Conservation (phyloP, 2,329 filamentous ascomycete species). For the Aureobasidium lini region DNA sequence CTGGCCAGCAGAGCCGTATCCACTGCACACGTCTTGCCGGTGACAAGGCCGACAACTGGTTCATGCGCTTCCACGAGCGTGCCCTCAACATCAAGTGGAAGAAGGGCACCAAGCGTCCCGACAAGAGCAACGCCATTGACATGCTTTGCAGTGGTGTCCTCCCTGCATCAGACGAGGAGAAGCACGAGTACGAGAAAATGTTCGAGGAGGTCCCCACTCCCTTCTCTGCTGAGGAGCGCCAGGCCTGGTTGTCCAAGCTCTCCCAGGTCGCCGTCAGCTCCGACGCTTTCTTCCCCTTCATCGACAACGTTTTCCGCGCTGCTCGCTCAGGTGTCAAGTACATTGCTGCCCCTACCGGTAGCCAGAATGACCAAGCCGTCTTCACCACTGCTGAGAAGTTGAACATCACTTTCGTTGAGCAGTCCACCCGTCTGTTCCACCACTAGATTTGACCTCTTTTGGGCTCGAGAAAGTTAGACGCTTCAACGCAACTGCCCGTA, state of each 20-base stretch:
- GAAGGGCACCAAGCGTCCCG: slow-evolving; percentile 90
- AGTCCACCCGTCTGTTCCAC: slow-evolving; percentile 89
- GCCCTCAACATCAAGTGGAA: slow-evolving; percentile 90
- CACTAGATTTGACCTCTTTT: slow-evolving; percentile 47
- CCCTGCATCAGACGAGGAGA: slow-evolving; percentile 74
- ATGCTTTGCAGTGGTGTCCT: slow-evolving; percentile 86
- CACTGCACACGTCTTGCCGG: slow-evolving; percentile 96
- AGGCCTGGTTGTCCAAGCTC: slow-evolving; percentile 78
- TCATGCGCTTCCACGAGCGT: slow-evolving; percentile 93
- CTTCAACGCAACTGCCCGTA: neutral
- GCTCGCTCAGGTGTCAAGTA: slow-evolving; percentile 87
- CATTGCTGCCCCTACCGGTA: slow-evolving; percentile 86
- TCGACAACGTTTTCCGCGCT: slow-evolving; percentile 93
- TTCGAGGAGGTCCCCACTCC: slow-evolving; percentile 82
- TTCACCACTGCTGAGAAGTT: slow-evolving; percentile 88
- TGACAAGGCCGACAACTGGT: slow-evolving; percentile 99
- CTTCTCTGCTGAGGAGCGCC: slow-evolving; percentile 78
- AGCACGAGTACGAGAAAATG: slow-evolving; percentile 75
- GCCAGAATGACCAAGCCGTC: slow-evolving; percentile 73
- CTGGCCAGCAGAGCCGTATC: slow-evolving; percentile 94
- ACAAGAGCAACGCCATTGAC: slow-evolving; percentile 98
- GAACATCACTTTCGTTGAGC: slow-evolving; percentile 90
- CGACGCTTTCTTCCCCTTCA: slow-evolving; percentile 98
- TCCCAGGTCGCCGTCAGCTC: slow-evolving; percentile 78
- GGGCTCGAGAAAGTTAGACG: neutral